Conservation (phyloP, 768 basidiomycete genomes). For the Boletus eberwhitei region DNA sequence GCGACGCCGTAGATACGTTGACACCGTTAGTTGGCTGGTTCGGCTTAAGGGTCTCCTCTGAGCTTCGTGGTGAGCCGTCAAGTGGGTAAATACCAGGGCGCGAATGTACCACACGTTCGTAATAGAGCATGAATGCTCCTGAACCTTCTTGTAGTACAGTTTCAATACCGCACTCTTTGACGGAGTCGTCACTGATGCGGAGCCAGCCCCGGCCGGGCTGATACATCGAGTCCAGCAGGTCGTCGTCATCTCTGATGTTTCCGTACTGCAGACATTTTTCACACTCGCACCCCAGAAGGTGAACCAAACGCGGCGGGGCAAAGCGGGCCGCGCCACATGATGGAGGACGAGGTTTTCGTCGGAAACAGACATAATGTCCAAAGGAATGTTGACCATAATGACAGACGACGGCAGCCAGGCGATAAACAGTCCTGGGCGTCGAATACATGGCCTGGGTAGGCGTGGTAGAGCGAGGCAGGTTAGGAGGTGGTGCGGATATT, state of each 20-base stretch:
- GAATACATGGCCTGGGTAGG: slow-evolving; percentile 55
- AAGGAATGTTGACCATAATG: slow-evolving; percentile 92
- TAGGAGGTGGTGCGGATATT: slow-evolving; percentile 62
- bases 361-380: slow-evolving; percentile 92
- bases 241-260: slow-evolving; percentile 58
- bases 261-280: slow-evolving; percentile 44
- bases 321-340: slow-evolving; percentile 38
- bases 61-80: slow-evolving; percentile 42
- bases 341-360: slow-evolving; percentile 68
- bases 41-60: slow-evolving; percentile 65
- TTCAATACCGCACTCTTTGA: slow-evolving; percentile 73
- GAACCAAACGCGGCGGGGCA: slow-evolving; percentile 36
- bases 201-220: slow-evolving; percentile 73
- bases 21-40: slow-evolving; percentile 34
- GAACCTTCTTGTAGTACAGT: slow-evolving; percentile 69
- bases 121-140: slow-evolving; percentile 90
- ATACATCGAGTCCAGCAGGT: slow-evolving; percentile 29
- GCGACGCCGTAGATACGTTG: slow-evolving; percentile 48
- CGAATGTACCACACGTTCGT: slow-evolving; percentile 63
- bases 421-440: slow-evolving; percentile 70
- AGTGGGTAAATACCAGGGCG: slow-evolving; percentile 33
- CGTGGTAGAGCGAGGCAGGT: slow-evolving; percentile 46
- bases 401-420: slow-evolving; percentile 81
- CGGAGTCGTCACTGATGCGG: slow-evolving; percentile 81
- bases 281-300: slow-evolving; percentile 47